Evolutionary conservation across 2,329 filamentous ascomycete species (phyloP), one percentile per base, ranked within the genome.

Genomic region (Colletotrichum simmondsii): DNA sequence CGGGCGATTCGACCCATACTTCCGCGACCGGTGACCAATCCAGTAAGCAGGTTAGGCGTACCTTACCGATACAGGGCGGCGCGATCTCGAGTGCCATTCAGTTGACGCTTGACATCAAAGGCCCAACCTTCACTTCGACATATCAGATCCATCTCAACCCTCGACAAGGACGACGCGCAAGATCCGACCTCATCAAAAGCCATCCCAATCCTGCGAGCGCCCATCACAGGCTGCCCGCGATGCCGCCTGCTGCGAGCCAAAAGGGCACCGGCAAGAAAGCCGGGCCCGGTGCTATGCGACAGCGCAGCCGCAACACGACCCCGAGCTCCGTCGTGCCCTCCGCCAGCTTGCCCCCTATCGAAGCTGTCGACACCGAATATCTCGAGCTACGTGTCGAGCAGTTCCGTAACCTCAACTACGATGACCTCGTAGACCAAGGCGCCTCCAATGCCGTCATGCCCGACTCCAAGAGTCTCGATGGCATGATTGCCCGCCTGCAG

Each of bases 291-390:
- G 88, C 88, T 77, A 88, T 91, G 74, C 91, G 91, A 76, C 93
- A 92, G 77, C 87, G 90, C 74, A 95, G 93, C 80, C 92, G 94
- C 79, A 95, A 95, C 82, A 94, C 93, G 46, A 96, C 94, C 19
- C 94, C 94, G 46, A 89, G 90, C 78, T 88, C 90, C 42, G 83
- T 80, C 75, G 82, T 81, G 78, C 84, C 81, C 77, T 87, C 81
- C 79, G 88, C 85, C 78, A 87, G 77, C 81, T 86, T 91, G 52
- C 89, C 89, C 2, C 85, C 87, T 5, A 85, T 89, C 77, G 86
- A 90, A 68, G 83, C 85, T 67, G 85, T 88, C 77, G 87, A 90
- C 72, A 90, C 92, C 26, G 88, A 93, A 68, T 93, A 92, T 79
- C 88, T 95, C 65, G 89, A 92, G 71, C 89, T 93, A 26, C 87